phyloP scores from a whole-genome alignment of 495 filamentous ascomycete genomes.

The Rusavskia elegans region DNA sequence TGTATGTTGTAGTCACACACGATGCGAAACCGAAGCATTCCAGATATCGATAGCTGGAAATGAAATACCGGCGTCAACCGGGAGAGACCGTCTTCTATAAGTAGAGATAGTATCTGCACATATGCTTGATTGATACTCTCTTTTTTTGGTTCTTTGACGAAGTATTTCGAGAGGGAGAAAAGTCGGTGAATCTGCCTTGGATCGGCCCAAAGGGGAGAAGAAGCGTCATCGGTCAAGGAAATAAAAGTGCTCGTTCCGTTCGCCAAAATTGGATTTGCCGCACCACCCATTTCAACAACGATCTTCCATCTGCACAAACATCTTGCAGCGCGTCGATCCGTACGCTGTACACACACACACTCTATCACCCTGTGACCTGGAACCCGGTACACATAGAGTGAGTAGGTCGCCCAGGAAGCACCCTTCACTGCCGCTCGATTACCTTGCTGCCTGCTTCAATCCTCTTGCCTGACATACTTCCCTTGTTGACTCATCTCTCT shows the following conservation, averaged over 20 bases:
- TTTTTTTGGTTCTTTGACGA: too few species aligned
- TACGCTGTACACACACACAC: background rate
- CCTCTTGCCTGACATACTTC: background rate
- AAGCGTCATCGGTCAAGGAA: background rate
- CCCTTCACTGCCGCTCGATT: background rate
- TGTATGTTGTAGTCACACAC: too few species aligned
- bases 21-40: too few species aligned
- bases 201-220: background rate
- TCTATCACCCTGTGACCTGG: too few species aligned
- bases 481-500: background rate
- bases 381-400: too few species aligned
- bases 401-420: too few species aligned
- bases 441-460: background rate
- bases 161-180: background rate
- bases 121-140: too few species aligned
- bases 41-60: too few species aligned
- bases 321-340: background rate
- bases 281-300: background rate
- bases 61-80: too few species aligned
- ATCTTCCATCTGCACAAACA: background rate
- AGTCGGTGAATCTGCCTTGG: background rate
- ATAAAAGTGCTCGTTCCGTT: background rate
- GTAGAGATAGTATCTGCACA: too few species aligned
- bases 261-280: background rate
- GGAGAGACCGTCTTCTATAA: too few species aligned